Conservation (phyloP, 768 basidiomycete genomes). For the Leccinum arenicola region DNA sequence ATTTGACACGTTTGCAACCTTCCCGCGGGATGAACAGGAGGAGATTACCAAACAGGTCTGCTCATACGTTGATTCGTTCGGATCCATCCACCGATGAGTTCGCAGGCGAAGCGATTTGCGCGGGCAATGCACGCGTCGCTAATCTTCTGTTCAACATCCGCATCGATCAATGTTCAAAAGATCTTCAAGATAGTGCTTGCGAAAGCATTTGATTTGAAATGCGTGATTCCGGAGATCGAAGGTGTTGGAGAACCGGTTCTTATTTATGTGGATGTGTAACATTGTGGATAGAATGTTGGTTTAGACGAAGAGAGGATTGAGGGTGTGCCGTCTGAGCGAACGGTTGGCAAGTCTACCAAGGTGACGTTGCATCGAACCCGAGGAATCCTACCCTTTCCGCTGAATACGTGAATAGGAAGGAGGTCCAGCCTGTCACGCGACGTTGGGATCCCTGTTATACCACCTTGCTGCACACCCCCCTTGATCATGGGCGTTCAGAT, state of each 20-base stretch:
- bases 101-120: slow-evolving; percentile 93
- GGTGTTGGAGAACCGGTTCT: slow-evolving; percentile 95
- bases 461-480: slow-evolving; percentile 10
- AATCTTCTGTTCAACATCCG: slow-evolving; percentile 98
- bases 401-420: slow-evolving; percentile 21
- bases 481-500: slow-evolving; percentile 17
- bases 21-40: slow-evolving; percentile 97
- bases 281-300: slow-evolving; percentile 26
- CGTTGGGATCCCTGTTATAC: slow-evolving; percentile 19
- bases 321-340: slow-evolving; percentile 16
- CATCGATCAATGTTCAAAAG: slow-evolving; percentile 99
- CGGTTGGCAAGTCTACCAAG: slow-evolving; percentile 19
- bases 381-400: slow-evolving; percentile 9
- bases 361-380: slow-evolving; percentile 28
- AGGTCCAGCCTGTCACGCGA: slow-evolving; percentile 9
- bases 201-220: slow-evolving; percentile 98
- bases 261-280: slow-evolving; percentile 77
- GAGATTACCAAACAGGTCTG: slow-evolving; percentile 96
- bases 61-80: slow-evolving; percentile 9
- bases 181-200: slow-evolving; percentile 98
- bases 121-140: slow-evolving; percentile 99
- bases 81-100: slow-evolving; percentile 7
- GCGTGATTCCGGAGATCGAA: slow-evolving; percentile 96
- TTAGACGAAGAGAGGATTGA: slow-evolving; percentile 15
- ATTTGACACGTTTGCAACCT: slow-evolving; percentile 94